Base-by-base conservation (phyloP, 2,329 filamentous ascomycete species). In the Ramichloridium luteum region DNA sequence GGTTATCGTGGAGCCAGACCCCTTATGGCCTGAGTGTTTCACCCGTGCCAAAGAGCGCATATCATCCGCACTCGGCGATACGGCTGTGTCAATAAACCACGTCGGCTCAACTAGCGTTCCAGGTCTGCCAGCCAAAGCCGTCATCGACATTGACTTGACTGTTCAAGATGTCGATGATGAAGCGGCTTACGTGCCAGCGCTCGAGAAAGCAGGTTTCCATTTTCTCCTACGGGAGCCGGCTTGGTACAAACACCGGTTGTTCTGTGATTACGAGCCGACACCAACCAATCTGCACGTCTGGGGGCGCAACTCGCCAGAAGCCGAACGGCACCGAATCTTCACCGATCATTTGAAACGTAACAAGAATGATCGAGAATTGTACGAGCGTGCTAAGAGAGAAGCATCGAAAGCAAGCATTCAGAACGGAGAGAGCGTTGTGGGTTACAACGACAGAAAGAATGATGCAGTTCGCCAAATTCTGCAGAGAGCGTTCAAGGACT, bases 101-200 rank as follows among this genome's bases (percentile, higher is more conserved):
- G 54, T 62, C 17, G 68, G 68, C 15, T 69, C 64, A 9, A 71
- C 68, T 16, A 64, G 62, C 30, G 54, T 72, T 5, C 62, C 64
- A 0, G 52, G 49, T 5, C 56, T 72, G 3, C 54, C 62, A 0
- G 67, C 68, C 27, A 71, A 72, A 49, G 53, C 57, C 16, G 50
- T 70, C 28, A 65, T 72, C 28, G 68, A 72, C 44, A 56, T 72
- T 16, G 68, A 71, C 41, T 48, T 71, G 6, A 53, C 61, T 3
- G 54, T 71, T 5, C 28, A 43, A 3, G 25, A 34, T 17, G 36
- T 57, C 14, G 40, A 41, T 8, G 54, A 60, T 23, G 65, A 70
- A 40, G 46, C 39, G 2, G 46, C 48, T 1, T 70, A 69, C 37
- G 61, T 59, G 5, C 43, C 53, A 2, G 47, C 47, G 3, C 60